Base-by-base conservation (phyloP, 371 early-diverging fungal genomes). In the Mucor mucedo region DNA sequence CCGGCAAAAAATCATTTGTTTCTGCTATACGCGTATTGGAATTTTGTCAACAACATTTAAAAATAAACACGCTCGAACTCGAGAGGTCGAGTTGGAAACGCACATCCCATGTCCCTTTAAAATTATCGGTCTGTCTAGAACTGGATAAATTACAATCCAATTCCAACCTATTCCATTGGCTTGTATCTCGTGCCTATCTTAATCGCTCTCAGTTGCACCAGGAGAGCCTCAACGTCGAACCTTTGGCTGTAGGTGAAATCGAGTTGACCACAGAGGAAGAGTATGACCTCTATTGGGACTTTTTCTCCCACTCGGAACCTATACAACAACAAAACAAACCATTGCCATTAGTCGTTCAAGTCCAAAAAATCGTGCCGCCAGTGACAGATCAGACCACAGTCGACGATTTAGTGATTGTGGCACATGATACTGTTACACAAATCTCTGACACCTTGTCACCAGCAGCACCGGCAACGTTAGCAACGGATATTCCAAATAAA, bases 141-240 rank as follows among this genome's bases (percentile, higher is more conserved):
- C 66, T 69, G 49, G 86, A 87, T 60, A 64, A 82, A 14, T 41
- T 83, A 21, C 35, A 55, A 30, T 84, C 80, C 39, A 79, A 86
- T 47, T 53, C 72, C 4, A 55, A 63, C 14, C 58, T 87, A 2
- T 80, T 82, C 13, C 89, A 89, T 62, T 89, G 88, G 88, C 60
- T 89, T 7, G 76, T 88, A 4, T 85, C 89, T 10, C 79, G 88
- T 29, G 83, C 85, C 4, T 89, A 82, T 69, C 72, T 85, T 32
- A 82, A 80, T 42, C 68, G 76, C 30, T 69, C 77, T 33, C 86
- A 88, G 55, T 64, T 89, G 35, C 70, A 82, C 29, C 72, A 73
- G 0, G 84, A 84, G 59, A 87, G 88, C 58, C 52, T 78, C 5
- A 78, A 81, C 35, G 76, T 82, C 5, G 85, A 83, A 59, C 82